Evolutionary conservation across 176 grass and related monocot species (phyloP).

Genomic region (Bothriochloa decipiens): DNA sequence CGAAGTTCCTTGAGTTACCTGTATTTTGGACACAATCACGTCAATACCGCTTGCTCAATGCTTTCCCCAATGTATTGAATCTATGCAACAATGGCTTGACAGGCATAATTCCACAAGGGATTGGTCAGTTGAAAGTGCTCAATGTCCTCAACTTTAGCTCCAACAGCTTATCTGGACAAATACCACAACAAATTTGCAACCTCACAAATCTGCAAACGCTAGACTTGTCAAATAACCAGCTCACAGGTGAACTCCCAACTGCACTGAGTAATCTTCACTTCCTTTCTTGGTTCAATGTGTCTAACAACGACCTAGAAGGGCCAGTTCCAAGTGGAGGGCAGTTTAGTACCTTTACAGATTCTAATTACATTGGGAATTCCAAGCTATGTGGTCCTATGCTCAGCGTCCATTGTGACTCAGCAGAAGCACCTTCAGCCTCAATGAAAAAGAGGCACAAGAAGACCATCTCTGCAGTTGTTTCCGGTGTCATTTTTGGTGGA

Average conservation of each 20-base stretch:
- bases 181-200: conserved; percentile 56
- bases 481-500: conserved; percentile 69
- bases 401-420: conserved; percentile 16
- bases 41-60: conserved; percentile 64
- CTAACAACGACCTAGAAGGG: conserved; percentile 67
- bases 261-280: conserved; percentile 53
- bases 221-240: conserved; percentile 59
- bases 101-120: conserved; percentile 54
- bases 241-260: conserved; percentile 63
- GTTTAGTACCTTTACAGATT: conserved; percentile 60
- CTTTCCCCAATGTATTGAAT: conserved; percentile 56
- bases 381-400: conserved; percentile 63
- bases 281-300: conserved; percentile 66
- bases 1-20: conserved; percentile 65
- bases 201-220: conserved; percentile 59
- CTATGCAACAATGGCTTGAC: conserved; percentile 52
- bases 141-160: conserved; percentile 50
- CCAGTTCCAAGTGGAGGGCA: conserved; percentile 57
- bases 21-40: conserved; percentile 51
- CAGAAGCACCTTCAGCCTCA: conserved; percentile 1
- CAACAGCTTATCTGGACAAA: conserved; percentile 63
- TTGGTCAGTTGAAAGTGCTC: conserved; percentile 61
- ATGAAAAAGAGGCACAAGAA: conserved; percentile 44
- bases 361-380: conserved; percentile 70
- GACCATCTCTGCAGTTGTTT: conserved; percentile 49